Conservation (phyloP, 208 protist species). For the Crithidia thermophila region DNA sequence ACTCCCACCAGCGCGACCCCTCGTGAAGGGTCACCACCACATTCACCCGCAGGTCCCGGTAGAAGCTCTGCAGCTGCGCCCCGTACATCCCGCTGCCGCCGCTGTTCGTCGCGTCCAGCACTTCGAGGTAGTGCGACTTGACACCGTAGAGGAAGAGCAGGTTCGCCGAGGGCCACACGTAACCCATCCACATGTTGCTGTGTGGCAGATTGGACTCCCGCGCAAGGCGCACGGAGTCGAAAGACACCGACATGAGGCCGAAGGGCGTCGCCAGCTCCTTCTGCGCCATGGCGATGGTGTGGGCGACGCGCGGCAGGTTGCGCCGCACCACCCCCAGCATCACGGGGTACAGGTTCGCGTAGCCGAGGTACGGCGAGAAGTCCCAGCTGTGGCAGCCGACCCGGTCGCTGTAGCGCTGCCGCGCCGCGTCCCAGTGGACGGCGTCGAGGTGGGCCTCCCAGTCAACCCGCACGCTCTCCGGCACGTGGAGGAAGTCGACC, state of each 20-base stretch:
- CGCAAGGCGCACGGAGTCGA: constrained; percentile 55
- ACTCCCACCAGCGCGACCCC: constrained; percentile 66
- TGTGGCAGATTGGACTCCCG: constrained; percentile 55
- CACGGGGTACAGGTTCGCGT: constrained; percentile 78
- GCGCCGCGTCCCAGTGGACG: constrained; percentile 70
- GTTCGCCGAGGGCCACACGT: constrained; percentile 71
- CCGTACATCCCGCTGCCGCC: constrained; percentile 6
- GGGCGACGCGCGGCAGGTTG: constrained; percentile 38
- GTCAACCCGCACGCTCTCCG: constrained; percentile 56
- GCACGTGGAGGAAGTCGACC: constrained; percentile 40
- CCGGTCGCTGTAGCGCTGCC: constrained; percentile 70
- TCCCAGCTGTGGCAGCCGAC: constrained; percentile 48
- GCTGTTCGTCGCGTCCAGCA: constrained; percentile 28
- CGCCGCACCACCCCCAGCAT: constrained; percentile 55
- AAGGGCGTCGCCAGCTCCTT: constrained; percentile 54
- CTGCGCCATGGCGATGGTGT: constrained; percentile 53
- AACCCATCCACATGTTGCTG: constrained; percentile 73
- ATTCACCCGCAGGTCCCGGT: constrained; percentile 43
- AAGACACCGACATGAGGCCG: constrained; percentile 80
- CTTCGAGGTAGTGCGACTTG: constrained; percentile 59
- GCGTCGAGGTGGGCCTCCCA: constrained; percentile 78
- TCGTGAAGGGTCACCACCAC: constrained; percentile 49
- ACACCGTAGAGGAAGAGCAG: constrained; percentile 64
- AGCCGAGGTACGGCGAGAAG: constrained; percentile 79
- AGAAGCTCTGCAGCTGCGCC: constrained; percentile 33